Evolutionary conservation across 2,329 filamentous ascomycete species (phyloP).

Genomic region (Neofusicoccum parvum): DNA sequence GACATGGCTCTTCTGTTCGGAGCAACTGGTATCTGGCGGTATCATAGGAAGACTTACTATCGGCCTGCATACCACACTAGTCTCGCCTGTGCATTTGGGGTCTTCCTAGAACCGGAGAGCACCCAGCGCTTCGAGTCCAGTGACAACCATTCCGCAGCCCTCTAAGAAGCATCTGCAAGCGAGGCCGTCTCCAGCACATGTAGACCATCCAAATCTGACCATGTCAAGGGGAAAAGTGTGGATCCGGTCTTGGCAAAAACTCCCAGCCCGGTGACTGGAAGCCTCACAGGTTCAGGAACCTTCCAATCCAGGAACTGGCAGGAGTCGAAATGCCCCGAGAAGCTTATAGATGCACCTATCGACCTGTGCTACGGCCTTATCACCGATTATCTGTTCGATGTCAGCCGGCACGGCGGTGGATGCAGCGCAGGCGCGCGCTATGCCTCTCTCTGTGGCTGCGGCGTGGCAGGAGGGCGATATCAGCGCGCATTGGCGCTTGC

Average conservation of each 20-base stretch:
- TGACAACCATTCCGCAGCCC: background rate
- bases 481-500: slow-evolving; percentile 3
- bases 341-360: background rate
- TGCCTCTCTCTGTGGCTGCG: background rate
- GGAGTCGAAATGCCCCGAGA: background rate
- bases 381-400: background rate
- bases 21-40: background rate
- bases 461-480: background rate
- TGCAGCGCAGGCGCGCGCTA: background rate
- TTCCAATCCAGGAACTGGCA: background rate
- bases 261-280: background rate
- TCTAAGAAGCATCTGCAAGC: background rate
- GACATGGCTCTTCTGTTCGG: background rate
- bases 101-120: background rate
- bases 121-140: background rate
- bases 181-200: background rate
- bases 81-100: background rate
- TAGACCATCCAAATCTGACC: background rate
- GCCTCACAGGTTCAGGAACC: background rate
- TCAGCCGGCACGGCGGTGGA: background rate
- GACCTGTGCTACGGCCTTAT: background rate
- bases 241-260: background rate
- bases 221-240: background rate
- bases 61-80: background rate
- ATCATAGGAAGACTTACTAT: background rate